Evolutionary conservation across 495 filamentous ascomycete genomes (phyloP).

Genomic region (Penicillium nucicola): DNA sequence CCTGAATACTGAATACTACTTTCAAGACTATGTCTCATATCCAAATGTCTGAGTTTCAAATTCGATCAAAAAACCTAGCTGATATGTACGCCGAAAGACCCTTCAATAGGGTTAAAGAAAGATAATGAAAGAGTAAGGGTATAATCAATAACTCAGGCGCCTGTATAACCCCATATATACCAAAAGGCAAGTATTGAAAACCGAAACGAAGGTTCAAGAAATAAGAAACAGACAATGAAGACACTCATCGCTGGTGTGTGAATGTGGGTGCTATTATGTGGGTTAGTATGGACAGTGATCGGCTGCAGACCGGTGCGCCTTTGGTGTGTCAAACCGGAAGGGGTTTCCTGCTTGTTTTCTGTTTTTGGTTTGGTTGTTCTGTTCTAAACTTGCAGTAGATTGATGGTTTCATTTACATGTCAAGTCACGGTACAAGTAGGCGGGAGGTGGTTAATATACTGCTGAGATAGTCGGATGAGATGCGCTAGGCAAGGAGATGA

Average conservation of each 20-base stretch:
- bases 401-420: background rate
- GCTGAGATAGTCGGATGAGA: background rate
- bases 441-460: background rate
- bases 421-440: background rate
- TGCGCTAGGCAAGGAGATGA: too few relatives aligned
- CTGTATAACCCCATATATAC: slow-evolving; percentile 3
- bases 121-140: slow-evolving; percentile 1
- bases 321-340: background rate
- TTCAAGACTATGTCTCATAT: background rate
- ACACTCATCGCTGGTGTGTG: background rate
- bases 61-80: too few relatives aligned
- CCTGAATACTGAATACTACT: background rate
- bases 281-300: slow-evolving; percentile 6
- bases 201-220: background rate
- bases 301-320: slow-evolving; percentile 4
- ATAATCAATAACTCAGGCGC: slow-evolving; percentile 13
- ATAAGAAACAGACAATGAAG: background rate
- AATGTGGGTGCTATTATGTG: background rate
- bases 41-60: background rate
- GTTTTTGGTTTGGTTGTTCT: background rate
- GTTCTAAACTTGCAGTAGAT: background rate
- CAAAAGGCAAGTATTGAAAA: background rate
- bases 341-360: background rate
- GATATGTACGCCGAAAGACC: too few relatives aligned
- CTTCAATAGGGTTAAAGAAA: background rate